Conservation (phyloP, 306 rosid species). For the Astragalus membranaceus region DNA sequence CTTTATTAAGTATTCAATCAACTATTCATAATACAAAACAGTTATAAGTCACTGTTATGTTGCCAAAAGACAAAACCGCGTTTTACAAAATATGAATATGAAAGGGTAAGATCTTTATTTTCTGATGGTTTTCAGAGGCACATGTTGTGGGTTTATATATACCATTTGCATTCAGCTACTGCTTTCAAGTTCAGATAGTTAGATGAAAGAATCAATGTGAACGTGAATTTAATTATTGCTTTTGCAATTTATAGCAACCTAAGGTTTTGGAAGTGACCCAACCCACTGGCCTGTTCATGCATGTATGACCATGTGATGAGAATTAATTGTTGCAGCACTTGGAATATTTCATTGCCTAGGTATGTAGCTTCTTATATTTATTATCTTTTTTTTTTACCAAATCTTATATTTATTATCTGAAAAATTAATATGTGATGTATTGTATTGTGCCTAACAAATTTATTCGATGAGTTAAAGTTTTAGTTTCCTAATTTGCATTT, state of each 20-base stretch:
- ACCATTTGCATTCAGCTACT: slow-evolving; percentile 22
- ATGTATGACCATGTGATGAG: slow-evolving; percentile 21
- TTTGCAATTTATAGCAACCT: slow-evolving; percentile 32
- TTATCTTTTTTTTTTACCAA: too few species aligned
- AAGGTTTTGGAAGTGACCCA: slow-evolving; percentile 20
- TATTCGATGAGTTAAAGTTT: neutral
- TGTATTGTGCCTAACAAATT: neutral
- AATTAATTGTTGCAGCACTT: slow-evolving; percentile 15
- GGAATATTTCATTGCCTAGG: neutral
- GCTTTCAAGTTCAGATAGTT: slow-evolving; percentile 17
- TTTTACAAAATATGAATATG: neutral
- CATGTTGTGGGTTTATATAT: slow-evolving; percentile 18
- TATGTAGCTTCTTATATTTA: neutral
- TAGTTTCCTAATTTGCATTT: neutral
- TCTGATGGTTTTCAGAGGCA: slow-evolving; percentile 16
- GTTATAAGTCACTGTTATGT: slow-evolving; percentile 20
- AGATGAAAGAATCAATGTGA: slow-evolving; percentile 19
- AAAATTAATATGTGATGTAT: neutral
- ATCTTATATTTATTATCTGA: neutral
- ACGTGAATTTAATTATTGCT: slow-evolving; percentile 23
- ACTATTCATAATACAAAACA: neutral
- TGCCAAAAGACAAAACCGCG: slow-evolving; percentile 22
- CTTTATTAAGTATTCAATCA: neutral
- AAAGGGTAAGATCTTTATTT: neutral
- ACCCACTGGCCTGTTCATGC: neutral